Conservation (phyloP, 2,329 filamentous ascomycete genomes). For the Cryphonectria naterciae region DNA sequence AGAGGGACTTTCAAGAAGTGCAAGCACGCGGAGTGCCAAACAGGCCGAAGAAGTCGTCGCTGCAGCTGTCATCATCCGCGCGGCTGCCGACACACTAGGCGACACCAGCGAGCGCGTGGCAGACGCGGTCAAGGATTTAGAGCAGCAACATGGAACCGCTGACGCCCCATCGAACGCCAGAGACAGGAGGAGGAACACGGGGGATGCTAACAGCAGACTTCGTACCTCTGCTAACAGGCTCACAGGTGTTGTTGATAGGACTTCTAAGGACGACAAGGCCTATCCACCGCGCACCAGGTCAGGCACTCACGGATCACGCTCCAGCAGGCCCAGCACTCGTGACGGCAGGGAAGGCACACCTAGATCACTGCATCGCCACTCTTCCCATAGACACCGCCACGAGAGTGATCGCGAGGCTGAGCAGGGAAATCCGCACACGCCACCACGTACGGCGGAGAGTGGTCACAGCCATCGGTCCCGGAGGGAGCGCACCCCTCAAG, state of each 20-base stretch:
- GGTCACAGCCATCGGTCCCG: slow-evolving; percentile 42
- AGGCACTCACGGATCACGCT: slow-evolving; percentile 35
- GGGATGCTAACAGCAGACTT: slow-evolving; percentile 35
- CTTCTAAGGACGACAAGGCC: slow-evolving; percentile 42
- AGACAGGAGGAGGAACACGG: slow-evolving; percentile 23
- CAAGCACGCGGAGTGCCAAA: slow-evolving; percentile 49
- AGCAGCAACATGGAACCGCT: slow-evolving; percentile 29
- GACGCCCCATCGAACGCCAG: slow-evolving; percentile 28
- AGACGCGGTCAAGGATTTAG: slow-evolving; percentile 35
- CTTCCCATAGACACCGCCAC: slow-evolving; percentile 41
- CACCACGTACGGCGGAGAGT: slow-evolving; percentile 51
- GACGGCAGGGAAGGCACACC: slow-evolving; percentile 38
- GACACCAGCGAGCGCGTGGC: slow-evolving; percentile 31
- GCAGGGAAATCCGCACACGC: slow-evolving; percentile 42
- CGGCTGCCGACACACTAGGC: slow-evolving; percentile 50
- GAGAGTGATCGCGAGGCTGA: slow-evolving; percentile 43
- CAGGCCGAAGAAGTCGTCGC: slow-evolving; percentile 58
- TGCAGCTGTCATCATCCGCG: slow-evolving; percentile 58
- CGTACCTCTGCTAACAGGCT: slow-evolving; percentile 59
- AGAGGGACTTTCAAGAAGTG: slow-evolving; percentile 49
- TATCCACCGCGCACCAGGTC: slow-evolving; percentile 33
- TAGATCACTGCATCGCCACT: slow-evolving; percentile 38
- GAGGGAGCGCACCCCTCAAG: slow-evolving; percentile 50
- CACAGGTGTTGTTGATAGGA: slow-evolving; percentile 55
- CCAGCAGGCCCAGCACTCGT: slow-evolving; percentile 34